These are phyloP conservation scores for Chrysochromulina tobinii DNA, from an alignment of 78 protist species.

Conservation along the genomic window DNA sequence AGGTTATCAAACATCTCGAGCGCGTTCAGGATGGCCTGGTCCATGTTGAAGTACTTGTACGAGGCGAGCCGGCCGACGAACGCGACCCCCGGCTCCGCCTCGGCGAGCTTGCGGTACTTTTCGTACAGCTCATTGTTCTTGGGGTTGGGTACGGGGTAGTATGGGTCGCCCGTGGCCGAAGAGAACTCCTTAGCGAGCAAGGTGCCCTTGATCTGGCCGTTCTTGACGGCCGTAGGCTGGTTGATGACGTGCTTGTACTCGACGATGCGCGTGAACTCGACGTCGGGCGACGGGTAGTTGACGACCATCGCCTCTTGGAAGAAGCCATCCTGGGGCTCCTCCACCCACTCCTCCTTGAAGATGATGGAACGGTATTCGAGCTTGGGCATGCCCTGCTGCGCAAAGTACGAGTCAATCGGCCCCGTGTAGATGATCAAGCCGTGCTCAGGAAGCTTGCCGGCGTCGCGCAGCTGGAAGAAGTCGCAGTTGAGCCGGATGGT, in stretches of 20 bases:
- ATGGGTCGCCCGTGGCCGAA: constrained; percentile 43
- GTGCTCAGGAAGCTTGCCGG: constrained; percentile 9
- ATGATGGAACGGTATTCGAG: constrained; percentile 54
- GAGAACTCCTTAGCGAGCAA: constrained; percentile 26
- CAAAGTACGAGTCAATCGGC: constrained; percentile 56
- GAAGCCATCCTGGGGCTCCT: constrained; percentile 33
- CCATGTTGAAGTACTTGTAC: constrained; percentile 57
- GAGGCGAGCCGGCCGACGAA: constrained; percentile 55
- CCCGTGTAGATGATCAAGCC: constrained; percentile 53
- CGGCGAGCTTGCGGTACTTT: constrained; percentile 25
- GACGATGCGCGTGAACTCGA: constrained; percentile 48
- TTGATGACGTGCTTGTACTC: constrained; percentile 42
- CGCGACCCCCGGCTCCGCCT: constrained; percentile 16
- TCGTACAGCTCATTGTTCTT: constrained; percentile 16
- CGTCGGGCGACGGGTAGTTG: constrained; percentile 36
- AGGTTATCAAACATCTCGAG: constrained; percentile 7
- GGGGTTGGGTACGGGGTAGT: constrained; percentile 44
- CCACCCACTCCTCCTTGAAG: constrained; percentile 23
- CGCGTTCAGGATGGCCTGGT: constrained; percentile 31
- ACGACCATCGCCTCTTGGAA: constrained; percentile 54
- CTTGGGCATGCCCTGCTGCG: constrained; percentile 37
- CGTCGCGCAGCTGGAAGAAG: constrained; percentile 20
- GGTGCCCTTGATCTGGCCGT: constrained; percentile 9
- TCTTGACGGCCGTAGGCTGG: constrained; percentile 38
- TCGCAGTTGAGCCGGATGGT: constrained; percentile 27